phyloP scores from a whole-genome alignment of 2,329 filamentous ascomycete genomes.

The Cylindrodendrum hubeiense region DNA sequence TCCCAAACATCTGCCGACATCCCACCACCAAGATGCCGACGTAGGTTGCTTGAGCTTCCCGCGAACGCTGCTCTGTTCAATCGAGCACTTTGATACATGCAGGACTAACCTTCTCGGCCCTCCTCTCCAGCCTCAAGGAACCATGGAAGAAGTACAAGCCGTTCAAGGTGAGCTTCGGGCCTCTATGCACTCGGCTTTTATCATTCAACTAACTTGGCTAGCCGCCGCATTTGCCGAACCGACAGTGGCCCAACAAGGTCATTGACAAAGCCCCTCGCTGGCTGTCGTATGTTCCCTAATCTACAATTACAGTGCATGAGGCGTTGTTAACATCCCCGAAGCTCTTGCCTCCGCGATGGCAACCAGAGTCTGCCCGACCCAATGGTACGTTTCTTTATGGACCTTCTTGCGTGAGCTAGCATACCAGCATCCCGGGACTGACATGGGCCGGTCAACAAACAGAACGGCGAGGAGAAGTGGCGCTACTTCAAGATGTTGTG shows the following conservation, averaged over 20 bases:
- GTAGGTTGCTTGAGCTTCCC: no score
- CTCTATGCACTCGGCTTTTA: not conserved
- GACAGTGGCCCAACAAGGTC: conserved; percentile 86
- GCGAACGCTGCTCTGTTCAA: no score
- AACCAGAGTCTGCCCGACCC: conserved; percentile 95
- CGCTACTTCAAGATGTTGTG: conserved; percentile 94
- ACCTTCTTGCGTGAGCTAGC: not conserved
- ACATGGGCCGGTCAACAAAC: not conserved
- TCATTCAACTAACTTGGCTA: not conserved
- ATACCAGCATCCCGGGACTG: no score
- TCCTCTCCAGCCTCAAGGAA: conserved; percentile 72
- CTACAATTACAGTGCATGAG: not conserved
- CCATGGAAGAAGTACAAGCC: conserved; percentile 82
- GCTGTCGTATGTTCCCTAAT: conserved; percentile 78
- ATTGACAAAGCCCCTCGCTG: conserved; percentile 90
- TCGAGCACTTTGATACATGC: no score
- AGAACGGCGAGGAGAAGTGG: conserved; percentile 97
- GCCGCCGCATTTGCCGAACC: conserved; percentile 59
- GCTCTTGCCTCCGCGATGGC: conserved; percentile 73
- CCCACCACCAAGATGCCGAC: no score
- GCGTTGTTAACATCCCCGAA: not conserved
- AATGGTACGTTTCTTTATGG: conserved; percentile 71
- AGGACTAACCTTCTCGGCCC: not conserved
- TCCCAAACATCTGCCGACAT: no score
- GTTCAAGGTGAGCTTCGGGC: conserved; percentile 67